These are phyloP conservation scores for Diaporthe sp. DNA, from an alignment of 2,329 filamentous ascomycete genomes.

Conservation along the genomic window DNA sequence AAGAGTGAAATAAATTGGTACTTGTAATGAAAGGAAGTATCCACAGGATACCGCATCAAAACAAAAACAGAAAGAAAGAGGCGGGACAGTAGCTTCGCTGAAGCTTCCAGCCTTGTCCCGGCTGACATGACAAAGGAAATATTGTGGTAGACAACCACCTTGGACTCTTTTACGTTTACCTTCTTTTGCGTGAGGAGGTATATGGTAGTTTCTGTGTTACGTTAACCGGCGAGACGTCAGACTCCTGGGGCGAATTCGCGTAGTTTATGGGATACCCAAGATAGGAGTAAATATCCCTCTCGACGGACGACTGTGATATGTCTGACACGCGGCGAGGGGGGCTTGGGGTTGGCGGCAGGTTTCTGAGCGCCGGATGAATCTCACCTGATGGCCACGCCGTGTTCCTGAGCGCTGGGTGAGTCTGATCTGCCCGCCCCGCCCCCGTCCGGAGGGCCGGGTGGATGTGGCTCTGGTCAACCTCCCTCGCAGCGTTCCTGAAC, in stretches of 20 bases:
- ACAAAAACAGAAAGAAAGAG: not conserved
- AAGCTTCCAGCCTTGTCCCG: not conserved
- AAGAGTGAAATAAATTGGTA: not conserved
- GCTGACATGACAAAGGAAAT: conserved; percentile 22
- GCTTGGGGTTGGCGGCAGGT: too few relatives aligned
- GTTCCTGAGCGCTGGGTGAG: not conserved
- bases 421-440: not conserved
- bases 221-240: conserved; percentile 5
- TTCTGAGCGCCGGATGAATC: not conserved
- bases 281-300: not conserved
- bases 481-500: not conserved
- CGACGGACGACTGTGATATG: not conserved
- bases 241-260: not conserved
- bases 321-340: not conserved
- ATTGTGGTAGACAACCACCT: conserved; percentile 5
- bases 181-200: not conserved
- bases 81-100: not conserved
- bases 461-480: not conserved
- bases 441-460: not conserved
- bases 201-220: not conserved
- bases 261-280: not conserved
- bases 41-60: conserved; percentile 4
- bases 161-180: not conserved
- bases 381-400: not conserved
- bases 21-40: conserved; percentile 1